Conservation (phyloP, 306 rosid genomes). For the Cajanus cajan region DNA sequence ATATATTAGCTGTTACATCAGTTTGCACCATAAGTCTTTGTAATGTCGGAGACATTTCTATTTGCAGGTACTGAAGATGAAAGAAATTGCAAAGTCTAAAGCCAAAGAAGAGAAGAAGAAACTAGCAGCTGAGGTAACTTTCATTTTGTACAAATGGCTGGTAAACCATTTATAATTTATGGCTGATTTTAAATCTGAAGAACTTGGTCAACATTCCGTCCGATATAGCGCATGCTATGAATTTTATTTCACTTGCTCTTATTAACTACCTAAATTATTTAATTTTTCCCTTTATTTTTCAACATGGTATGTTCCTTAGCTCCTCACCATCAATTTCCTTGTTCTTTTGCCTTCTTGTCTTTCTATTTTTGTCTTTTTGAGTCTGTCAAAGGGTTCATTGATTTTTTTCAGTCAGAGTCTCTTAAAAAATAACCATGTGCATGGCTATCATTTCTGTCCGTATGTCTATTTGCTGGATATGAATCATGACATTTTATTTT, state of each 20-base stretch:
- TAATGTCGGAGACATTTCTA: slow-evolving; percentile 25
- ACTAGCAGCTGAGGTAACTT: slow-evolving; percentile 73
- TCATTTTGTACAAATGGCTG: slow-evolving; percentile 20
- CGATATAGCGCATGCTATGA: not conserved
- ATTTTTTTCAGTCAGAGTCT: not conserved
- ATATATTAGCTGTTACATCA: slow-evolving; percentile 17
- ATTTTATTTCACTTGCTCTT: not conserved
- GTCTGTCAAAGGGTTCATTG: not conserved
- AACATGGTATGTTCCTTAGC: not conserved
- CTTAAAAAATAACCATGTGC: not conserved
- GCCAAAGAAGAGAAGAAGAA: slow-evolving; percentile 85
- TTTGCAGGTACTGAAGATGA: slow-evolving; percentile 82
- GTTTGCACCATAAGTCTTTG: slow-evolving; percentile 8
- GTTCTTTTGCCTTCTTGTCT: not conserved
- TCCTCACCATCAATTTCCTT: slow-evolving; percentile 1
- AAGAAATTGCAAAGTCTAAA: slow-evolving; percentile 75
- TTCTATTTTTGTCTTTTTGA: not conserved
- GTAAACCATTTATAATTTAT: slow-evolving; percentile 13
- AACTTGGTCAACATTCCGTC: slow-evolving; percentile 17
- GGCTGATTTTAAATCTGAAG: slow-evolving; percentile 1
- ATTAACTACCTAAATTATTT: slow-evolving; percentile 1
- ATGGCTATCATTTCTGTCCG: not conserved
- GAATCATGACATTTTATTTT: not conserved
- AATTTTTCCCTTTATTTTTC: not conserved
- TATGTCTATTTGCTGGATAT: not conserved